Base-by-base conservation (phyloP, 192 early-diverging fungal genomes). In the Backusella westeae region DNA sequence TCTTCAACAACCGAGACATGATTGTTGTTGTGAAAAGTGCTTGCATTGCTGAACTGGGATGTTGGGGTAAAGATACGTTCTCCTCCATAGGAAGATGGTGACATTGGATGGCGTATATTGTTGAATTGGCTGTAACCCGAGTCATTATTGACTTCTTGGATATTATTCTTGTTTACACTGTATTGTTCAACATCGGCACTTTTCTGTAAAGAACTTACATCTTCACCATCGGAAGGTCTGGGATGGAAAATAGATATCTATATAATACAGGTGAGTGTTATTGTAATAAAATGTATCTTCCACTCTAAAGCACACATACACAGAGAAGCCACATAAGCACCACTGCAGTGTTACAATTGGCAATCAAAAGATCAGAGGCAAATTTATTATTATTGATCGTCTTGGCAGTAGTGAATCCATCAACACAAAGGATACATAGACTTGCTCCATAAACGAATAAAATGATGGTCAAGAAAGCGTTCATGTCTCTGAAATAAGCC, bases 401-500 rank as follows among this genome's bases (percentile, higher is more conserved):
- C 21, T 49, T 12, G 23, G 34, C 52, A 10, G 59, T 17, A 8
- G 79, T 80, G 14, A 80, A 59, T 17, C 81, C 81, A 32, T 82
- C 81, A 15, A 68, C 74, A 49, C 81, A 78, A n/a, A 82, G 34
- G 19, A 79, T 82, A 10, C 78, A 35, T 14, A 82, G 73, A 4
- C 75, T 77, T 23, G 66, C 3, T 14, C 77, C 77, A 66, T 75
- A 78, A 26, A 66, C 14, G 63, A 79, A 69, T 19, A 82, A 53
- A n/a, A 56, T 32, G 34, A 76, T 17, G 1, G 68, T 75, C 23
- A 82, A 42, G 38, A 82, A 67, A 4, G 42, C 49, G 38, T 82
- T 82, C 77, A 79, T 79, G 4, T 77, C 77, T 71, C 70, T 79
- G 34, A 82, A 82, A 34, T 82, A 82, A 6, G 32, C 73, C 4